Evolutionary conservation across 768 basidiomycete species (phyloP).

Genomic region (Phaffia tasmanica): DNA sequence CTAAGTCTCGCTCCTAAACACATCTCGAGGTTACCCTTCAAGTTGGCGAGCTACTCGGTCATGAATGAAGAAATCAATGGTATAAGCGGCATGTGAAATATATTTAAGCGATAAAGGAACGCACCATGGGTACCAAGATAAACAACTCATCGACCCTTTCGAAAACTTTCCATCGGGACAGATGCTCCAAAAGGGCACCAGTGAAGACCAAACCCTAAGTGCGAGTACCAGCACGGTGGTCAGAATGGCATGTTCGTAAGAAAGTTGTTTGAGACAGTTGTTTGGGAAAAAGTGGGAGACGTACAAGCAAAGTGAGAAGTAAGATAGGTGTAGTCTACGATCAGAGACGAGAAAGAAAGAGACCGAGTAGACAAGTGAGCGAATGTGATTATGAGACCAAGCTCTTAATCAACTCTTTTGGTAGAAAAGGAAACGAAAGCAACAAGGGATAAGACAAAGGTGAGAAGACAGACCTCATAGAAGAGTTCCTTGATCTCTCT

Average conservation of each 20-base stretch:
- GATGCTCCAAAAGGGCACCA: slow-evolving; percentile 74
- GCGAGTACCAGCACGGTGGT: not conserved
- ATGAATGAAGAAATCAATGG: not conserved
- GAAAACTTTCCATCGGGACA: slow-evolving; percentile 90
- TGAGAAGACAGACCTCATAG: slow-evolving; percentile 31
- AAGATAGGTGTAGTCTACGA: slow-evolving; percentile 74
- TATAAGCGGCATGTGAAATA: not conserved
- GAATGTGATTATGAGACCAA: too few species aligned
- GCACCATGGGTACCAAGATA: slow-evolving; percentile 83
- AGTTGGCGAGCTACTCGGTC: slow-evolving; percentile 43
- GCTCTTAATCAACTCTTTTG: too few species aligned
- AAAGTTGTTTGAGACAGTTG: too few species aligned
- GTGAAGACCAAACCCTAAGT: slow-evolving; percentile 64
- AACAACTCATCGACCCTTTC: slow-evolving; percentile 83
- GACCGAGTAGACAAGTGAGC: too few species aligned
- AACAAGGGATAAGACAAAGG: not conserved
- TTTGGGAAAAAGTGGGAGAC: not conserved
- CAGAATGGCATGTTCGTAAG: not conserved
- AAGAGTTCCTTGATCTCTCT: slow-evolving; percentile 32
- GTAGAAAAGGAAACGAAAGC: not conserved
- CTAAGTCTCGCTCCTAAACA: slow-evolving; percentile 91
- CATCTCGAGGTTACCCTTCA: slow-evolving; percentile 98
- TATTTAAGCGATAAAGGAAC: slow-evolving; percentile 35
- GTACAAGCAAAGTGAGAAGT: slow-evolving; percentile 56
- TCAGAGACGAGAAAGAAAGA: not conserved